Conservation (phyloP, 257 asterid genomes). For the Solanum chmielewskii region DNA sequence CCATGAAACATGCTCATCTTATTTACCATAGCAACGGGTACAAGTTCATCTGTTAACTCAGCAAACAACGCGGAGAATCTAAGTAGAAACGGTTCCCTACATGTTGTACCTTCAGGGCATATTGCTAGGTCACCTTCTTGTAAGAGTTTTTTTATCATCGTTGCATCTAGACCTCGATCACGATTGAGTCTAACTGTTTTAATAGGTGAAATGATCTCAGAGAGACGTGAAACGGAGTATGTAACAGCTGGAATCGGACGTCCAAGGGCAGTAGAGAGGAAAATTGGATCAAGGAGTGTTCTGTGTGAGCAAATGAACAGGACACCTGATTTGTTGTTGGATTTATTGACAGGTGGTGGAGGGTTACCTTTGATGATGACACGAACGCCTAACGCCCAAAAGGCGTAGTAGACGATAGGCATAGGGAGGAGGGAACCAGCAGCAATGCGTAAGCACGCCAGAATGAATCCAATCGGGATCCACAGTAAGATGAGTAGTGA, state of each 20-base stretch:
- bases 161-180: slow-evolving; percentile 8
- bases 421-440: slow-evolving; percentile 56
- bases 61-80: slow-evolving; percentile 26
- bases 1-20: slow-evolving; percentile 35
- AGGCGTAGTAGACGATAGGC: slow-evolving; percentile 40
- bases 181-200: slow-evolving; percentile 35
- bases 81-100: slow-evolving; percentile 26
- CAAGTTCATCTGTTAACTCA: slow-evolving; percentile 22
- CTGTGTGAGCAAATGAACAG: slow-evolving; percentile 58
- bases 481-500: slow-evolving; percentile 41
- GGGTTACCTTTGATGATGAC: slow-evolving; percentile 44
- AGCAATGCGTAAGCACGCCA: slow-evolving; percentile 43
- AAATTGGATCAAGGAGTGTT: slow-evolving; percentile 49
- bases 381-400: slow-evolving; percentile 48
- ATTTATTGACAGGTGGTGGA: slow-evolving; percentile 24
- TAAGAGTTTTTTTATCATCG: slow-evolving; percentile 17
- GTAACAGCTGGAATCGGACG: slow-evolving; percentile 63
- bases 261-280: slow-evolving; percentile 50
- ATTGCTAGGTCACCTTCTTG: slow-evolving; percentile 26
- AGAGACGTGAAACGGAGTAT: slow-evolving; percentile 57
- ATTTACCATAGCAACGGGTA: slow-evolving; percentile 27
- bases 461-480: slow-evolving; percentile 49
- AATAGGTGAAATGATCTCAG: slow-evolving; percentile 59
- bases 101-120: slow-evolving; percentile 30
- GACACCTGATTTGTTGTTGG: slow-evolving; percentile 33